Percentiles rank a stretch among this genome's conserved stretches.
Evolutionary conservation across 805 yeast species (phyloP).

Genomic region (Novakomyces olei): DNA sequence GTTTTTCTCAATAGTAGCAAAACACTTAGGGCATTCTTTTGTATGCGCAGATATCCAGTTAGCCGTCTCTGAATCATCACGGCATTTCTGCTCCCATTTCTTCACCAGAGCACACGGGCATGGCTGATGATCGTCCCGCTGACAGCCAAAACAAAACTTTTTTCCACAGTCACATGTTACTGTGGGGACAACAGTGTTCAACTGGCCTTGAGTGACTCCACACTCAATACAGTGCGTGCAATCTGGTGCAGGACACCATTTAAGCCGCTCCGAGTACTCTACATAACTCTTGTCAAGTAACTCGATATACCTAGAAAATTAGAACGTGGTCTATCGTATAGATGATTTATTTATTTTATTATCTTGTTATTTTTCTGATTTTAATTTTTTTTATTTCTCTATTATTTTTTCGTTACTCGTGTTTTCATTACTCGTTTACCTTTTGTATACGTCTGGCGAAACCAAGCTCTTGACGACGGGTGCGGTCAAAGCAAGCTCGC

Average conservation of each 20-base stretch:
- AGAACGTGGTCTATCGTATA: too few species aligned
- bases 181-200: conserved; percentile 29
- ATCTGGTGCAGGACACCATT: conserved; percentile 75
- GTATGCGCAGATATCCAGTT: conserved; percentile 77
- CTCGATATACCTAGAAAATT: too few species aligned
- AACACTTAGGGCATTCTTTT: conserved; percentile 67
- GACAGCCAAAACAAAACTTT: conserved; percentile 60
- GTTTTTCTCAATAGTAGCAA: conserved; percentile 60
- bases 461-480: conserved; percentile 19
- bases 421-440: too few species aligned
- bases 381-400: too few species aligned
- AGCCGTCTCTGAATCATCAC: conserved; percentile 70
- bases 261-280: conserved; percentile 27
- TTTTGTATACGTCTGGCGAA: conserved; percentile 9
- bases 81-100: conserved; percentile 57
- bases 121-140: conserved; percentile 58
- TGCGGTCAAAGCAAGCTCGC: conserved; percentile 21
- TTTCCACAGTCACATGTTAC: conserved; percentile 49
- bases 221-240: conserved; percentile 38
- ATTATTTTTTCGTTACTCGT: too few species aligned
- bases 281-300: conserved; percentile 23
- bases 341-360: too few species aligned
- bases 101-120: conserved; percentile 51
- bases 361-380: too few species aligned
- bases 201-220: conserved; percentile 12